Evolutionary conservation across 208 protist species (phyloP), one percentile per base, ranked within the genome.

Genomic region (Angomonas ambiguus): DNA sequence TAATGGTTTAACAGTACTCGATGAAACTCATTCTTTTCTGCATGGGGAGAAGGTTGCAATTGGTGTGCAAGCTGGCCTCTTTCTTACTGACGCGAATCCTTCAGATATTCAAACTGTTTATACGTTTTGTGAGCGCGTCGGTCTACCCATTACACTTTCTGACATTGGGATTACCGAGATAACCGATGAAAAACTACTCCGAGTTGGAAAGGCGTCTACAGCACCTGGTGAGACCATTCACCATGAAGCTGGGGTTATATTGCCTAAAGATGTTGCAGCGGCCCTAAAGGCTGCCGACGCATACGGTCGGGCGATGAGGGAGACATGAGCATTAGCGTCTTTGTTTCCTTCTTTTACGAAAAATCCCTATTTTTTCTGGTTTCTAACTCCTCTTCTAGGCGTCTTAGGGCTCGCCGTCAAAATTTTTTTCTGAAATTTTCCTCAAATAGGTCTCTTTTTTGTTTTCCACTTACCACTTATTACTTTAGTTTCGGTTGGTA

Each of bases 31-130:
- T 31, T 22, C 24, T 25, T 78, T 51, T 57, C 56, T 27, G 53
- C 73, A 78, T 38, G 73, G 73, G 33, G 67, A 78, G 60, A 78
- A 78, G 56, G 73, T 78, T 33, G 56, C 66, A 35, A 41, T 68
- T 11, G 73, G 73, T 30, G 4, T 69, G 32, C 45, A 56, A 28
- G 65, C 67, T 4, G 67, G 62, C 20, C 51, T 73, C 5, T 68
- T 78, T 48, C 28, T 78, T 31, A 60, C 68, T 25, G 73, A 73
- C 62, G 34, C 32, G 4, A 38, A 66, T 25, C 61, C 67, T 18
- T 2, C 8, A 5, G 56, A 67, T 41, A 63, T 72, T 32, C 62
- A 73, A 18, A 59, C 24, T 3, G 73, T 78, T 16, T 73, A 65
- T 67, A 4, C 51, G 25, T 73, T 78, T 48, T 78, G 73, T 35